Evolutionary conservation across 108 stramenopile genomes (phyloP).

Genomic region (Nitzschia sp.): DNA sequence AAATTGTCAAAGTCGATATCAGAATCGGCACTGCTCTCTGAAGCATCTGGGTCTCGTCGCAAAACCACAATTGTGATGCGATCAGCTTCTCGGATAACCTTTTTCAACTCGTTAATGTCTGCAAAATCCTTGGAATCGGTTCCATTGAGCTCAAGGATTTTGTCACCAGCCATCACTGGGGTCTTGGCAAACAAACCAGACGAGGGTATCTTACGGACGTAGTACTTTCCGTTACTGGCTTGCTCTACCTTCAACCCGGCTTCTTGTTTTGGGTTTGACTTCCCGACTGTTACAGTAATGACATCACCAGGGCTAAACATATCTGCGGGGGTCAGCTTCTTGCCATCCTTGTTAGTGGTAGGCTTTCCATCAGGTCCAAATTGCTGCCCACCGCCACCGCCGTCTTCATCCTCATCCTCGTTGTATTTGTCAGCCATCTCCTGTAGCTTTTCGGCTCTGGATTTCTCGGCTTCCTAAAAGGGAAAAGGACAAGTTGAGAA

Average conservation of each 20-base stretch:
- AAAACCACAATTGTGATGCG: constrained; percentile 36
- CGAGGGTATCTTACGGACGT: constrained; percentile 40
- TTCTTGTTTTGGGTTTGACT: constrained; percentile 36
- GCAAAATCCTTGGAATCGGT: constrained; percentile 28
- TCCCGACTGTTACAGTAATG: constrained; percentile 41
- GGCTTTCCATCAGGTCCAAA: constrained; percentile 39
- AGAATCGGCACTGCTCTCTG: constrained; percentile 35
- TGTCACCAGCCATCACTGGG: constrained; percentile 41
- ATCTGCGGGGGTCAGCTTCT: constrained; percentile 42
- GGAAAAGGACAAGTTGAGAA: background rate
- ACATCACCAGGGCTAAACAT: constrained; percentile 48
- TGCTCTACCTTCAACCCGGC: constrained; percentile 42
- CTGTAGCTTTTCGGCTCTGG: constrained; percentile 32
- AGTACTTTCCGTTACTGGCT: constrained; percentile 40
- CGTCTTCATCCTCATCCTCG: background rate
- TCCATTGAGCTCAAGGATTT: constrained; percentile 39
- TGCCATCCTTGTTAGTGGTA: constrained; percentile 26
- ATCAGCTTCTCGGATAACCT: constrained; percentile 29
- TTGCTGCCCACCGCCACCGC: constrained; percentile 8
- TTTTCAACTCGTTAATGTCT: constrained; percentile 37
- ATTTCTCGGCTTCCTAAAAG: constrained; percentile 21
- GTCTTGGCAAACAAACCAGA: constrained; percentile 42
- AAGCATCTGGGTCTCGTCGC: constrained; percentile 39
- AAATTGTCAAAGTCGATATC: constrained; percentile 33
- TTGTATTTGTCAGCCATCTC: constrained; percentile 23